Evolutionary conservation across 2,329 filamentous ascomycete genomes (phyloP), one percentile per base, ranked within the genome.

Genomic region (Eutypella sp.): DNA sequence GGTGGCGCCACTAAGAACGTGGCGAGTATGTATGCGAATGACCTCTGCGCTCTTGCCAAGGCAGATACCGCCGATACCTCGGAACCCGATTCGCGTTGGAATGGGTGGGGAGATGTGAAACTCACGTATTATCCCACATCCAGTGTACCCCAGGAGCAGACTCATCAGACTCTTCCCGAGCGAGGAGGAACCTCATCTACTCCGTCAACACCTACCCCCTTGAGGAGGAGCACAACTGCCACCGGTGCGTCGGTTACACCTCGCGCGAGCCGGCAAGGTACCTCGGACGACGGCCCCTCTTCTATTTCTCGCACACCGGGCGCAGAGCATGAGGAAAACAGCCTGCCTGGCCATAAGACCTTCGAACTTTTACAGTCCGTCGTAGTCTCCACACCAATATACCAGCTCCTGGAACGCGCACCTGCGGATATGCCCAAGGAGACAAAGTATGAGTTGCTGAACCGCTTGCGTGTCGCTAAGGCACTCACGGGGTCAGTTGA

Each of bases 391-490:
- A 71, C 68, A 4, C 68, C 76, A 6, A 70, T 83, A 31, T 76
- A 80, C 54, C 71, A 82, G 6, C 69, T 87, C 27, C 63, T 86
- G 41, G 69, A 71, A 4, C 72, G 72, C 31, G 73, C 74, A 40
- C 73, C 85, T 1, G 63, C 74, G 4, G 82, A 87, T 49, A 69
- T 97, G 57, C 88, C 92, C 1, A 70, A 81, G 29, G 76, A 85
- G 40, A 76, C 82, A 11, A 85, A 83, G 53, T 97, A 95, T 60
- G 93, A 97, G 54, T 75, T 92, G 29, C 80, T 99, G 37, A 85
- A 92, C 55, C 85, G 89, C 45, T 69, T 96, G 19, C 84, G 93
- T 47, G 81, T 87, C 47, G 88, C 90, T n/a, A 87, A 90, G 64
- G 89, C 89, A 13, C 74, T 99, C 47, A 73, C 81, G 25, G 77